Evolutionary conservation across 495 filamentous ascomycete genomes (phyloP).

Genomic region (Tuber magnatum): DNA sequence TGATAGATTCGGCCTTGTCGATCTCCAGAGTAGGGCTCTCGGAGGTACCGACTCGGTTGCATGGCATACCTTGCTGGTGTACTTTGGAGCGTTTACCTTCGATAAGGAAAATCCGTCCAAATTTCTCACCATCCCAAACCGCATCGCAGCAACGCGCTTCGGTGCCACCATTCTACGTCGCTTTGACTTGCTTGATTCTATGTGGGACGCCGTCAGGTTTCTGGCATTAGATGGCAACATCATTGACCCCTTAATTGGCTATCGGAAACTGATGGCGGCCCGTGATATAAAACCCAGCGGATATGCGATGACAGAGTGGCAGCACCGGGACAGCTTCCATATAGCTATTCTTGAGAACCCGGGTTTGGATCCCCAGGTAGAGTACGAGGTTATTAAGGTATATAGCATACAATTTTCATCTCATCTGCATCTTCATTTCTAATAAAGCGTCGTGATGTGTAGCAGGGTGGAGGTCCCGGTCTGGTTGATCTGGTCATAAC

Average conservation of each 20-base stretch:
- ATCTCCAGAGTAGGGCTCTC: background rate
- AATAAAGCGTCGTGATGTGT: background rate
- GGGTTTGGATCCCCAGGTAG: background rate
- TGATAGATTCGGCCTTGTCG: background rate
- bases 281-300: background rate
- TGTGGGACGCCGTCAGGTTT: background rate
- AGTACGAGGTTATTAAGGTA: conserved; percentile 2
- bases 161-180: background rate
- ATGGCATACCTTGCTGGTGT: background rate
- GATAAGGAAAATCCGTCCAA: background rate
- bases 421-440: background rate
- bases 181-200: background rate
- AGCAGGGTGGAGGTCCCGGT: background rate
- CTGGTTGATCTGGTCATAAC: conserved; percentile 9
- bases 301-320: background rate
- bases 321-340: conserved; percentile 7
- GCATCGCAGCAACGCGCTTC: background rate
- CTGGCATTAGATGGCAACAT: background rate
- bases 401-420: background rate
- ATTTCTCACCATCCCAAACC: conserved; percentile 6
- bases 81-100: conserved; percentile 5
- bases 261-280: background rate
- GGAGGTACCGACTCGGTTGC: background rate
- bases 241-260: background rate
- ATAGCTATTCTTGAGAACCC: conserved; percentile 7